A percentile compares a stretch with the other conserved stretches of the same genome.
phyloP scores from a whole-genome alignment of 768 basidiomycete species.

The Hygrocybe coccinea region DNA sequence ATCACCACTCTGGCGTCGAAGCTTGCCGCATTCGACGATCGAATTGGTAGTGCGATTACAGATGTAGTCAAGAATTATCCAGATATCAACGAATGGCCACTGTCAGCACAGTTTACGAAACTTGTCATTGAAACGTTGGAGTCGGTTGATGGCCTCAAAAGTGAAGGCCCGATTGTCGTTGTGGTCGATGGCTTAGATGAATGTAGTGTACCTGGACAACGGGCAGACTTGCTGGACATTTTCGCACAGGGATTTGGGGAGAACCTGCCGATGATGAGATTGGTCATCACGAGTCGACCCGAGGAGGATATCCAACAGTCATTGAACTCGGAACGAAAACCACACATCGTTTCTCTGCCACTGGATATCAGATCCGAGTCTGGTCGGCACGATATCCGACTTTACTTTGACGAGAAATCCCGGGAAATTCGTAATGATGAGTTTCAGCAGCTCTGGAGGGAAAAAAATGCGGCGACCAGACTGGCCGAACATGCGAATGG shows the following conservation, averaged over 20 bases:
- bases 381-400: no score
- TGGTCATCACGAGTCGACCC: no score
- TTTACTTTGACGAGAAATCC: no score
- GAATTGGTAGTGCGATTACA: background rate
- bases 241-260: background rate
- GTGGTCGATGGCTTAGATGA: background rate
- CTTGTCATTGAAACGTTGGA: background rate
- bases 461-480: background rate
- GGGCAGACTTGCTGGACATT: background rate
- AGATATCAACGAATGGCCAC: background rate
- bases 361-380: no score
- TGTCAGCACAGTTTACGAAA: background rate
- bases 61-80: background rate
- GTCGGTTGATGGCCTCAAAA: background rate
- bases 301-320: no score
- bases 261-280: no score
- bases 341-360: no score
- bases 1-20: slow-evolving; percentile 10
- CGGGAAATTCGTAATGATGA: no score
- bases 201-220: background rate
- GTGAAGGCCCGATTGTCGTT: background rate
- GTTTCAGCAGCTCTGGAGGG: no score
- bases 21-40: slow-evolving; percentile 1
- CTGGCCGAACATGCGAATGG: background rate
- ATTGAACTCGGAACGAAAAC: no score